Percentiles rank a stretch among this genome's conserved stretches.
phyloP scores from a whole-genome alignment of 139 green algal genomes.

The Marvania coccoides region DNA sequence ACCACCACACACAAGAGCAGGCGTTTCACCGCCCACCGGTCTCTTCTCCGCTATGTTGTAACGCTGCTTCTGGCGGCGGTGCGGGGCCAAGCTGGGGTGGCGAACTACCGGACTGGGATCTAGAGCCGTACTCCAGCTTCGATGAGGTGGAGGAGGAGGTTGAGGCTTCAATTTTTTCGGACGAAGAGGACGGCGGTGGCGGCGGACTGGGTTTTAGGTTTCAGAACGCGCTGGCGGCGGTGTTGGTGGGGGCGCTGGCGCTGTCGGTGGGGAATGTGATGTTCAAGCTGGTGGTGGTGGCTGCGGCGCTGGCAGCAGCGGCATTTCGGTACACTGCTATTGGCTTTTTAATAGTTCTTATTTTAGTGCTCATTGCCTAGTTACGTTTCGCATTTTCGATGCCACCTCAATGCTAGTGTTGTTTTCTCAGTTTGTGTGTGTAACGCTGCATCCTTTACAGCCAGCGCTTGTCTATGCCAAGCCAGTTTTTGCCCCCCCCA shows the following conservation, averaged over 20 bases:
- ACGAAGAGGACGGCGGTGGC: neutral
- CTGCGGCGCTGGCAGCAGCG: neutral
- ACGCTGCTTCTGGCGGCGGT: no score
- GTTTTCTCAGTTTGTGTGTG: no score
- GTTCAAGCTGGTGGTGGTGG: neutral
- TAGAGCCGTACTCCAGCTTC: neutral
- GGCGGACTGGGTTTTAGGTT: neutral
- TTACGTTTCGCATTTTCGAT: no score
- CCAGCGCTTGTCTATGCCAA: no score
- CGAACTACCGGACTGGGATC: neutral
- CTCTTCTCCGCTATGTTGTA: no score
- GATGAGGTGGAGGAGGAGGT: neutral
- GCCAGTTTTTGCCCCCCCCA: no score
- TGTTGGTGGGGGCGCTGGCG: neutral
- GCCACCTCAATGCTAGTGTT: no score
- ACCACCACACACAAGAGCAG: no score
- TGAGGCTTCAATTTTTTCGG: neutral
- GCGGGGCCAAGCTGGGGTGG: neutral
- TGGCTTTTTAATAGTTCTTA: neutral
- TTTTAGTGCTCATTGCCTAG: no score
- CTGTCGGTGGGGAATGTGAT: neutral
- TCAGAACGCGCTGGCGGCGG: conserved; percentile 1
- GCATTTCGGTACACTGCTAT: conserved; percentile 7
- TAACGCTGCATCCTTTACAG: no score
- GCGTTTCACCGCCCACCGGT: no score